These are phyloP conservation scores for Groenewaldozyma tartarivorans DNA, from an alignment of 805 yeast species.

Conservation along the genomic window DNA sequence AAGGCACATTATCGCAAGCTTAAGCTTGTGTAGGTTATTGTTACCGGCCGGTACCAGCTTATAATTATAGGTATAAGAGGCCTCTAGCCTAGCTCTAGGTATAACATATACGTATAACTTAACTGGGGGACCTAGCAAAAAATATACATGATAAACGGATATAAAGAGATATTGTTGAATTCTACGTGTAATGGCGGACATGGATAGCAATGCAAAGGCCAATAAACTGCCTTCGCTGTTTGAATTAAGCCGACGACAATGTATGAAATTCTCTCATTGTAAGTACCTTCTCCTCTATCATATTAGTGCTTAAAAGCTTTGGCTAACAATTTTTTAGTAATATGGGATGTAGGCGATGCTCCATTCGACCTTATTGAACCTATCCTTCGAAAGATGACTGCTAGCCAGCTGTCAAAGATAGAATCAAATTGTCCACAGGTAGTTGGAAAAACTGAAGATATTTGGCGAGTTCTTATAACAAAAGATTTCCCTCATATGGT, in stretches of 20 bases:
- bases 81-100: no score
- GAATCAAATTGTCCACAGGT: slow-evolving; percentile 27
- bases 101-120: no score
- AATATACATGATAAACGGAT: no score
- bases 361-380: slow-evolving; percentile 31
- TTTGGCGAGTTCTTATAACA: slow-evolving; percentile 26
- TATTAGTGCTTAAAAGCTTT: neutral
- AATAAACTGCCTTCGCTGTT: slow-evolving; percentile 10
- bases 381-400: slow-evolving; percentile 23
- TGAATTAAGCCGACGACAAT: slow-evolving; percentile 16
- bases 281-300: no score
- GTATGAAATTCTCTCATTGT: slow-evolving; percentile 18
- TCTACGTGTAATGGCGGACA: no score
- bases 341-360: slow-evolving; percentile 30
- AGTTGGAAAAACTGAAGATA: slow-evolving; percentile 19
- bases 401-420: slow-evolving; percentile 26
- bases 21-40: no score
- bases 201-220: no score
- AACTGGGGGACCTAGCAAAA: no score
- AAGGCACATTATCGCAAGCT: no score
- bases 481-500: slow-evolving; percentile 27
- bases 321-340: slow-evolving; percentile 14
- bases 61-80: no score
- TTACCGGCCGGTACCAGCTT: no score
- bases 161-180: no score